A percentile compares a stretch with the other conserved stretches of the same genome.
phyloP scores from a whole-genome alignment of 768 basidiomycete genomes.

The Boletales sp. region DNA sequence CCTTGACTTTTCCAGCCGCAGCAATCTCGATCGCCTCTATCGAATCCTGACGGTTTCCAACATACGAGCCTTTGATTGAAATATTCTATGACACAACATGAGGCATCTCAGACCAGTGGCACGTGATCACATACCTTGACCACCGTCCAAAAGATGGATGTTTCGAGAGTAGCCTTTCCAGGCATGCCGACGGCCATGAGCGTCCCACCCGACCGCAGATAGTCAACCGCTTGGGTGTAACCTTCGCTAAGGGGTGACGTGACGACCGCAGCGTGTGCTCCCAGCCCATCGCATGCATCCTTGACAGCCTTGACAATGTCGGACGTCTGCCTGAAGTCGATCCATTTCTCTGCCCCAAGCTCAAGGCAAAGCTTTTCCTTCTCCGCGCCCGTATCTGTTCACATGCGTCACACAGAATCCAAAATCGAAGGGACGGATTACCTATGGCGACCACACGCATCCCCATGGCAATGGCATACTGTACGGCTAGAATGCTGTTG shows the following conservation, averaged over 20 bases:
- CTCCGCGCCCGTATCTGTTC: constrained; percentile 65
- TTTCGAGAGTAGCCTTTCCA: constrained; percentile 49
- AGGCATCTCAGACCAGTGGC: neutral
- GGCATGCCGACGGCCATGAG: constrained; percentile 82
- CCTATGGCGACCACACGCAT: constrained; percentile 77
- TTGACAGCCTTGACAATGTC: constrained; percentile 66
- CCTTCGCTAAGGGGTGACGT: constrained; percentile 46
- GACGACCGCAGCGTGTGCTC: constrained; percentile 69
- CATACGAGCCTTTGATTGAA: constrained; percentile 35
- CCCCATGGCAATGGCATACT: constrained; percentile 78
- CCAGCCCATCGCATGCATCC: constrained; percentile 58
- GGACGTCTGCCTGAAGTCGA: constrained; percentile 71
- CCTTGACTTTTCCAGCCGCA: constrained; percentile 64
- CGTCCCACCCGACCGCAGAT: constrained; percentile 68
- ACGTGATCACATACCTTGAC: constrained; percentile 40
- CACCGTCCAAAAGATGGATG: constrained; percentile 71
- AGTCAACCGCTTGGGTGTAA: constrained; percentile 63
- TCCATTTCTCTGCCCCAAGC: constrained; percentile 72
- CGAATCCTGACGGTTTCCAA: constrained; percentile 81
- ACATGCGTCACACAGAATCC: neutral
- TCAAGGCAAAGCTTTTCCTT: constrained; percentile 58
- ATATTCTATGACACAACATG: constrained; percentile 19
- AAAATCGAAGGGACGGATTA: constrained; percentile 7
- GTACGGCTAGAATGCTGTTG: constrained; percentile 48
- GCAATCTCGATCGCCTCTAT: constrained; percentile 79